Evolutionary conservation across 768 basidiomycete species (phyloP).

Genomic region (Crepidotus variabilis): DNA sequence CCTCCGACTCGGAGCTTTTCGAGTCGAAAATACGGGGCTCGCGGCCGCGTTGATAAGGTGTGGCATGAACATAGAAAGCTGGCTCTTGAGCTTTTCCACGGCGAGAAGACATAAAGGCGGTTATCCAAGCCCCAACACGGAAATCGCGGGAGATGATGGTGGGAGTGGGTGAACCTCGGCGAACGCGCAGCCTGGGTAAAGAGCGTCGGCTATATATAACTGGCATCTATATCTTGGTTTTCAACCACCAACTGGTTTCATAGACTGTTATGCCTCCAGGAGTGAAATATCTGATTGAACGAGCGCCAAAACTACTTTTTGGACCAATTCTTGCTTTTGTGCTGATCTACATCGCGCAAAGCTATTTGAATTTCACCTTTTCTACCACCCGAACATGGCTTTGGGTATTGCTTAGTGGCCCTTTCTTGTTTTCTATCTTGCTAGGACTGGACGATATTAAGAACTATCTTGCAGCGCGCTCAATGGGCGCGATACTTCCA

Average conservation of each 20-base stretch:
- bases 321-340: conserved; percentile 9
- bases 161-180: too few relatives aligned
- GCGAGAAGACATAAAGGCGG: too few relatives aligned
- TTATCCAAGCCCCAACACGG: too few relatives aligned
- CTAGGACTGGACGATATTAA: conserved; percentile 6
- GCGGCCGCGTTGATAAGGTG: background rate
- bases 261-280: conserved; percentile 13
- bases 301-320: conserved; percentile 10
- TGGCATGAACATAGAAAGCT: background rate
- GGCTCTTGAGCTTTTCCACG: background rate
- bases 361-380: background rate
- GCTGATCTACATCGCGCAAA: background rate
- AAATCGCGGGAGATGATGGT: too few relatives aligned
- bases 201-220: background rate
- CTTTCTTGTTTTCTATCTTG: conserved; percentile 2
- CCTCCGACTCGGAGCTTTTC: background rate
- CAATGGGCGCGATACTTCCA: conserved; percentile 12
- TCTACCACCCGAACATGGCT: background rate
- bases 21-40: background rate
- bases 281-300: conserved; percentile 13
- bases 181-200: background rate
- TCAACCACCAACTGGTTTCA: background rate
- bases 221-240: background rate
- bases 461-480: conserved; percentile 7
- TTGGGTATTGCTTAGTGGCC: conserved; percentile 6